Conservation (phyloP, 208 protist genomes). For the Trichomonas tenax region DNA sequence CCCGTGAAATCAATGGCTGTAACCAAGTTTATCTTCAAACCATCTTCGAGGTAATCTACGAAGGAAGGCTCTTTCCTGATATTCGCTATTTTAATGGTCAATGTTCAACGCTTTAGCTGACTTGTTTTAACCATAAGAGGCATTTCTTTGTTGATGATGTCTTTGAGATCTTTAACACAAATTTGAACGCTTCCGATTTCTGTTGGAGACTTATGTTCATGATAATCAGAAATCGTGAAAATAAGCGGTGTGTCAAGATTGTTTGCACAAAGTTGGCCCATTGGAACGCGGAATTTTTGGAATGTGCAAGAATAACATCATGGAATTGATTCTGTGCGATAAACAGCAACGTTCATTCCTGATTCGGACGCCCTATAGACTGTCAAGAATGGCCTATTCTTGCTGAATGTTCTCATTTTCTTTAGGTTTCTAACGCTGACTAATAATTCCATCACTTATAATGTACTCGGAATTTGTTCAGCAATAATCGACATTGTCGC, state of each 20-base stretch:
- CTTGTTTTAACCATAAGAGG: too few relatives aligned
- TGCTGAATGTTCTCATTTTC: neutral
- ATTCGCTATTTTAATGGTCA: neutral
- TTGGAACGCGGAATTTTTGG: neutral
- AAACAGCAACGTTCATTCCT: neutral
- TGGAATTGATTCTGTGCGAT: neutral
- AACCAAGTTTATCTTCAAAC: constrained; percentile 30
- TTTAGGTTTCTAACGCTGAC: neutral
- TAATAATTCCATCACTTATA: too few relatives aligned
- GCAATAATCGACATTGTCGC: too few relatives aligned
- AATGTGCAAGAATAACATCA: neutral
- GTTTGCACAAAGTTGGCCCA: neutral
- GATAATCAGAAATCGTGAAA: neutral
- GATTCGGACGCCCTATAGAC: neutral
- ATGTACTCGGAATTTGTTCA: too few relatives aligned
- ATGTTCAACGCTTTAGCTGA: too few relatives aligned
- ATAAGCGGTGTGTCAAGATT: neutral
- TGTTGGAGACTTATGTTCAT: neutral
- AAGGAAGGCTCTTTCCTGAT: neutral
- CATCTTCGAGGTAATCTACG: constrained; percentile 29
- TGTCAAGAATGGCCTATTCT: neutral
- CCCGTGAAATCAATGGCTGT: constrained; percentile 37
- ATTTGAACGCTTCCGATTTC: neutral
- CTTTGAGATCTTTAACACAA: neutral
- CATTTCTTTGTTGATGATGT: too few relatives aligned